These are phyloP conservation scores for Fraxinus dipetala DNA, from an alignment of 305 asterid genomes.

Conservation along the genomic window DNA sequence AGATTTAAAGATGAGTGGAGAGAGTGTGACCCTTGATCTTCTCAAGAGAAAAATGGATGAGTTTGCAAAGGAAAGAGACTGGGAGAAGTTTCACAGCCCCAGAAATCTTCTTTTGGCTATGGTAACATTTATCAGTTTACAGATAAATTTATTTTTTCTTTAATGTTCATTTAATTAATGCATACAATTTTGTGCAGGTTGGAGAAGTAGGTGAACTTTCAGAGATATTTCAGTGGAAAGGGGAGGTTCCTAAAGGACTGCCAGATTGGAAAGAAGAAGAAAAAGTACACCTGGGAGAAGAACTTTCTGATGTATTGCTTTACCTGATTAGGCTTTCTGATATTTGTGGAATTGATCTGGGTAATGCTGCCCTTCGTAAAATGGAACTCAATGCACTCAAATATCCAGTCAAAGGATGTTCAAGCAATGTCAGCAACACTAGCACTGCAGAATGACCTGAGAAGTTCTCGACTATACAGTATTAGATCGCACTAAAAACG, in stretches of 20 bases:
- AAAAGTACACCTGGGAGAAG: conserved; percentile 65
- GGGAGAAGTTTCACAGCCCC: conserved; percentile 14
- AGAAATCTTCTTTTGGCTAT: conserved; percentile 20
- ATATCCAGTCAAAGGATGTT: conserved; percentile 45
- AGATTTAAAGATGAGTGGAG: not conserved
- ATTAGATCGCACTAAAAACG: not conserved
- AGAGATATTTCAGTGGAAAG: conserved; percentile 86
- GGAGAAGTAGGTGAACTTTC: conserved; percentile 83
- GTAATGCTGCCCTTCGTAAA: conserved; percentile 71
- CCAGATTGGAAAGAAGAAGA: conserved; percentile 77
- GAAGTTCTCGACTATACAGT: not conserved
- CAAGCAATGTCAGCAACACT: not conserved
- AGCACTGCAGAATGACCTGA: conserved; percentile 3
- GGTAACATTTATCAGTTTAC: not conserved
- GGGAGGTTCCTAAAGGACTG: conserved; percentile 70
- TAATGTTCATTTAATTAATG: too few relatives aligned
- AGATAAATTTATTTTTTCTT: not conserved
- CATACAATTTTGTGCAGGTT: conserved; percentile 35
- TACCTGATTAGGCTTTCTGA: conserved; percentile 71
- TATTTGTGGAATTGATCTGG: conserved; percentile 69
- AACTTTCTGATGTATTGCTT: conserved; percentile 71
- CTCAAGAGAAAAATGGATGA: conserved; percentile 16
- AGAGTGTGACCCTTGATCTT: conserved; percentile 4
- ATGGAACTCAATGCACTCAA: conserved; percentile 61
- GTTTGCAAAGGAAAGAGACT: conserved; percentile 18